These are phyloP conservation scores for Rhodosporidiobolus odoratus DNA, from an alignment of 768 basidiomycete species.

Conservation along the genomic window DNA sequence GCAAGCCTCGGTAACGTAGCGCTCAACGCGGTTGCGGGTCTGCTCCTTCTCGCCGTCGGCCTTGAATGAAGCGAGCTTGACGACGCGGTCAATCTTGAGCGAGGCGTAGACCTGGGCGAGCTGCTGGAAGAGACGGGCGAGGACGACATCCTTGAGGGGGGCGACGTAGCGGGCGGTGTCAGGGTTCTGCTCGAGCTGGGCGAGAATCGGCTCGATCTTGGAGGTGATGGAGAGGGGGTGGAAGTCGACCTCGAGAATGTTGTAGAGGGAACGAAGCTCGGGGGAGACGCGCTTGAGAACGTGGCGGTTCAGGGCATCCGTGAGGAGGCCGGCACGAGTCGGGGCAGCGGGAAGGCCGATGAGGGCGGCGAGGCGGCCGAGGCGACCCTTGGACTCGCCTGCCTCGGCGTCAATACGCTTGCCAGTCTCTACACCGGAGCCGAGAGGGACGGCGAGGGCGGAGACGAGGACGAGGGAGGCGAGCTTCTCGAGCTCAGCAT, in stretches of 20 bases:
- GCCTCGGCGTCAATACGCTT: slow-evolving; percentile 44
- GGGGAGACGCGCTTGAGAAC: slow-evolving; percentile 72
- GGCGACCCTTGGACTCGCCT: slow-evolving; percentile 61
- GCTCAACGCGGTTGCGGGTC: slow-evolving; percentile 56
- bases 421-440: slow-evolving; percentile 47
- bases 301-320: slow-evolving; percentile 78
- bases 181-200: slow-evolving; percentile 51
- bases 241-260: slow-evolving; percentile 82
- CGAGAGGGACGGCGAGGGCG: slow-evolving; percentile 87
- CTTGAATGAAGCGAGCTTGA: slow-evolving; percentile 72
- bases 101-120: slow-evolving; percentile 88
- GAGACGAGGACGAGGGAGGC: slow-evolving; percentile 88
- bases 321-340: slow-evolving; percentile 75
- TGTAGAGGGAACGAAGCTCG: slow-evolving; percentile 69
- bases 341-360: slow-evolving; percentile 78
- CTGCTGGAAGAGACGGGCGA: slow-evolving; percentile 83
- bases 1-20: slow-evolving; percentile 88
- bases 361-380: slow-evolving; percentile 71
- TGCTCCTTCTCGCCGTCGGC: slow-evolving; percentile 69
- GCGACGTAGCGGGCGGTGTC: slow-evolving; percentile 66
- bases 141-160: slow-evolving; percentile 83
- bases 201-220: slow-evolving; percentile 71
- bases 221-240: slow-evolving; percentile 82
- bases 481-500: slow-evolving; percentile 72
- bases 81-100: slow-evolving; percentile 70